Conservation (phyloP, 768 basidiomycete species). For the Brasilioporus rufonigricans region DNA sequence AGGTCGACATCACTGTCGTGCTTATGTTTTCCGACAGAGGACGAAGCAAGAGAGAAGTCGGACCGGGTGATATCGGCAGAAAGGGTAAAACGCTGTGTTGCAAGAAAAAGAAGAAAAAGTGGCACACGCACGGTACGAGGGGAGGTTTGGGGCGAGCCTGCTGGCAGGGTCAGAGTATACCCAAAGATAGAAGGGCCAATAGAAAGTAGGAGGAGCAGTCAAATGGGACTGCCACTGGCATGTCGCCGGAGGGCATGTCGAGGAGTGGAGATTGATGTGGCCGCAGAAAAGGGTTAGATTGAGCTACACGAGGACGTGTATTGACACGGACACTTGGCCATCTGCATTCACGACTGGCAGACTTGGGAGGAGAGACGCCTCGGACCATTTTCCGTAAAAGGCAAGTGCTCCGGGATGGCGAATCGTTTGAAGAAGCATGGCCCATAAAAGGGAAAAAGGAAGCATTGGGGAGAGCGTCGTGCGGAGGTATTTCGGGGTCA, state of each 20-base stretch:
- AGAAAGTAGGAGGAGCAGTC: not conserved
- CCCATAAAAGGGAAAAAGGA: conserved; percentile 16
- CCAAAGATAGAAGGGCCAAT: conserved; percentile 6
- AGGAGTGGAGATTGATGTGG: not conserved
- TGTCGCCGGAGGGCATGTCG: conserved; percentile 4
- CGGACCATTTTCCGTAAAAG: conserved; percentile 5
- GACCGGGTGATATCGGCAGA: not conserved
- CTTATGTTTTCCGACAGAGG: not conserved
- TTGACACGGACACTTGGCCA: not conserved
- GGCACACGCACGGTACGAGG: not conserved
- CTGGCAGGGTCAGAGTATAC: not conserved
- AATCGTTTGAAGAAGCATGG: conserved; percentile 18
- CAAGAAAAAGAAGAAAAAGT: not conserved
- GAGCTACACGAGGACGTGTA: conserved; percentile 1
- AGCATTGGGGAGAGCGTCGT: not conserved
- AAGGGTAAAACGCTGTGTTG: not conserved
- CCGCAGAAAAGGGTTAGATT: conserved; percentile 3
- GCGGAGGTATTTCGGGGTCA: conserved; percentile 12
- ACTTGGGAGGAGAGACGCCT: not conserved
- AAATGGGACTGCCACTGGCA: not conserved
- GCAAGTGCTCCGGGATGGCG: conserved; percentile 9
- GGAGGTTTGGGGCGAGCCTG: not conserved
- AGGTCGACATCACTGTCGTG: not conserved
- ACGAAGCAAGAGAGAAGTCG: conserved; percentile 15
- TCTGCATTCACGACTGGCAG: not conserved